phyloP scores from a whole-genome alignment of 345 rosid species.

The Citrus glauca region DNA sequence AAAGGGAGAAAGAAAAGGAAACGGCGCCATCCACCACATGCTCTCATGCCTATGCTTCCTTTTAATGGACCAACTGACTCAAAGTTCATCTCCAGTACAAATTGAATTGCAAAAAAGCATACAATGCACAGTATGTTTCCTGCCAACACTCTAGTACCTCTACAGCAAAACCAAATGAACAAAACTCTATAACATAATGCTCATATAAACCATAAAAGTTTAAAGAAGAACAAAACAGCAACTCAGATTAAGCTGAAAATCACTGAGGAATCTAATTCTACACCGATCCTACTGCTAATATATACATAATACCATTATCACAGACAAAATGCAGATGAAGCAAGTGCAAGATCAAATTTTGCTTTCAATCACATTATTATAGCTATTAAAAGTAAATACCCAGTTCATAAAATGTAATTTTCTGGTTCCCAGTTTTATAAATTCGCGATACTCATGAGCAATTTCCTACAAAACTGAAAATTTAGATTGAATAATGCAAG shows the following conservation, averaged over 20 bases:
- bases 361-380: background rate
- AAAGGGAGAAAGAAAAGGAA: slow-evolving; percentile 51
- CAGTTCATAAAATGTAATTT: background rate
- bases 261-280: background rate
- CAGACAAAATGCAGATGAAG: background rate
- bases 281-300: background rate
- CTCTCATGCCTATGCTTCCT: slow-evolving; percentile 36
- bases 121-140: background rate
- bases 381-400: background rate
- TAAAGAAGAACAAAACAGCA: background rate
- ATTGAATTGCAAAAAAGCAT: background rate
- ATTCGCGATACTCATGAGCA: background rate
- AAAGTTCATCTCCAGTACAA: background rate
- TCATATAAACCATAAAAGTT: background rate
- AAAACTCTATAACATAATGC: background rate
- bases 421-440: background rate
- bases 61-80: background rate
- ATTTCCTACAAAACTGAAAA: background rate
- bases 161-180: background rate
- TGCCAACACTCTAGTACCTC: background rate
- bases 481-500: background rate
- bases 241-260: background rate
- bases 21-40: slow-evolving; percentile 64
- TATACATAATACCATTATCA: background rate
- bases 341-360: background rate